These are phyloP conservation scores for Blakeslea trispora DNA, from an alignment of 371 early-diverging fungal species.

Conservation along the genomic window DNA sequence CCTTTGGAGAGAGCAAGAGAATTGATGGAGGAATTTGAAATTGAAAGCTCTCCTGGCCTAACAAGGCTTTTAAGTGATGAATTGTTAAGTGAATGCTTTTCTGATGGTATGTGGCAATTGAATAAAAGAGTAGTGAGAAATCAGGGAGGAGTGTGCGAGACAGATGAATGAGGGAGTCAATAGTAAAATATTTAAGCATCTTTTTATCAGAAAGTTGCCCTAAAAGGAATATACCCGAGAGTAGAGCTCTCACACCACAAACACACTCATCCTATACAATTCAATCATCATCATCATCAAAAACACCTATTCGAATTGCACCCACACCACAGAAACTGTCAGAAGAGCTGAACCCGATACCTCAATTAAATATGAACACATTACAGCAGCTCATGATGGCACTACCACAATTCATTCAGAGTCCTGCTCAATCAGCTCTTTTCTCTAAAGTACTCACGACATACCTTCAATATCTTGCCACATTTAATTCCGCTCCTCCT, in stretches of 20 bases:
- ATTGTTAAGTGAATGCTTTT: conserved; percentile 18
- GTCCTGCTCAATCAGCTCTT: background rate
- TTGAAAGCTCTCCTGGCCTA: conserved; percentile 48
- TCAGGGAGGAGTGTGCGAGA: too few relatives aligned
- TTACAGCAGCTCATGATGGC: background rate
- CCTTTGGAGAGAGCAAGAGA: conserved; percentile 53
- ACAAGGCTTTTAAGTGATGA: conserved; percentile 50
- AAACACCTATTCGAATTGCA: background rate
- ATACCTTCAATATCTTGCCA: background rate
- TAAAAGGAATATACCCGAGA: too few relatives aligned
- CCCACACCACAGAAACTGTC: background rate
- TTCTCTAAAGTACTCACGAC: background rate
- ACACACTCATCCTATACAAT: too few relatives aligned
- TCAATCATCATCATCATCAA: background rate
- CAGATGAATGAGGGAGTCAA: too few relatives aligned
- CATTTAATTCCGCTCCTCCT: background rate
- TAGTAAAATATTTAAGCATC: too few relatives aligned
- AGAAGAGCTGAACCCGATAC: background rate
- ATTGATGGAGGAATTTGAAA: conserved; percentile 51
- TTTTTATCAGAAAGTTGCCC: too few relatives aligned
- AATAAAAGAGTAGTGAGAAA: too few relatives aligned
- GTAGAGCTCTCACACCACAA: too few relatives aligned
- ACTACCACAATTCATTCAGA: background rate
- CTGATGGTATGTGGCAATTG: background rate
- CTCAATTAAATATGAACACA: background rate